Conservation (phyloP, 2,329 filamentous ascomycete species). For the Cercospora sp. region DNA sequence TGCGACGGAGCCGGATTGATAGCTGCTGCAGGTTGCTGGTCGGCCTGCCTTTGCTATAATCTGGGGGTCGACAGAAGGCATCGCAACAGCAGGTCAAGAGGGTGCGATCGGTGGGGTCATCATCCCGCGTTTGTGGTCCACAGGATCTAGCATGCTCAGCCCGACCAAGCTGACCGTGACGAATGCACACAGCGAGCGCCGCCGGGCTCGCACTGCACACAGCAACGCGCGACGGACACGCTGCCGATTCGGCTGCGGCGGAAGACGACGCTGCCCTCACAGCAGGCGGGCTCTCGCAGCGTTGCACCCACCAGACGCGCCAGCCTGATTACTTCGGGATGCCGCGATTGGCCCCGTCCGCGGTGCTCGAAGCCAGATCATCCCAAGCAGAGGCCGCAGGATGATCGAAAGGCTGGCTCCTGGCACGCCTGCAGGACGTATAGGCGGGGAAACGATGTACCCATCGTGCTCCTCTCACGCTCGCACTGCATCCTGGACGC, state of each 20-base stretch:
- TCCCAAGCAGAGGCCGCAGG: neutral
- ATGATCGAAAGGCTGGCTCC: neutral
- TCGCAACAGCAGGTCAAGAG: neutral
- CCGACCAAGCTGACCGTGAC: neutral
- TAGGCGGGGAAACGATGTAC: neutral
- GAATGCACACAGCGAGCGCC: neutral
- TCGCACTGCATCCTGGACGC: neutral
- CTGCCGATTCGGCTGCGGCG: neutral
- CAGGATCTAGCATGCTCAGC: neutral
- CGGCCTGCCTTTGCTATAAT: neutral
- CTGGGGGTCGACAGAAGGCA: neutral
- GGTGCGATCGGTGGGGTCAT: neutral
- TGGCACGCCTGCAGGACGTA: neutral
- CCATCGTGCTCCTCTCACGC: neutral
- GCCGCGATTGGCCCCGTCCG: slow-evolving; percentile 6
- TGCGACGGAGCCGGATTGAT: neutral
- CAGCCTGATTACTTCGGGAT: neutral
- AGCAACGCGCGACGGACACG: neutral
- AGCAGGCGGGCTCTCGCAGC: neutral
- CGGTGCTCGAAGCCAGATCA: neutral
- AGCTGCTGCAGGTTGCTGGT: neutral
- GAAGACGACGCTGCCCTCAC: neutral
- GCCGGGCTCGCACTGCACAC: neutral
- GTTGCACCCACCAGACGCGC: neutral
- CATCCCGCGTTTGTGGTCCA: neutral